Evolutionary conservation across 148 eudicot species (phyloP).

Genomic region (Euryodendron excelsum): DNA sequence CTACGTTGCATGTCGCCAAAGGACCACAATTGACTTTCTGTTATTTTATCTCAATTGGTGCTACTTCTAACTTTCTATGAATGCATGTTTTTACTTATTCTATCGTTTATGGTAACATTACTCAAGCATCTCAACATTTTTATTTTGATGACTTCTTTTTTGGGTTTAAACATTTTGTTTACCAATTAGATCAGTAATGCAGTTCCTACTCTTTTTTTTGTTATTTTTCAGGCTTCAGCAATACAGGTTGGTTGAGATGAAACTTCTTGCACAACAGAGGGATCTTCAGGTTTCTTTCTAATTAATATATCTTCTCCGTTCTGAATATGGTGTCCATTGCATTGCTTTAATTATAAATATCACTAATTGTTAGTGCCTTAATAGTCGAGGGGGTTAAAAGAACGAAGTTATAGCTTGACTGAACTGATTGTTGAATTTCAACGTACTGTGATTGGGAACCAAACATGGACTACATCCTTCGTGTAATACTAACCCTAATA

Average conservation of each 20-base stretch:
- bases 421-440: neutral
- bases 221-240: conserved; percentile 67
- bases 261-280: conserved; percentile 85
- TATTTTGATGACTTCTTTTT: no score
- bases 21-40: no score
- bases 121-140: no score
- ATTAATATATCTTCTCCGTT: neutral
- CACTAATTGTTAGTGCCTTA: neutral
- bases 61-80: no score
- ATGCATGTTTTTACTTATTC: no score
- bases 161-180: no score
- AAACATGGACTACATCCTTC: neutral
- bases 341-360: neutral
- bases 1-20: no score
- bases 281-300: conserved; percentile 69
- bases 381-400: neutral
- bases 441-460: neutral
- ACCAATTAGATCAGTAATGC: neutral
- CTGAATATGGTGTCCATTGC: neutral
- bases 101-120: no score
- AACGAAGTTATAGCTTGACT: neutral
- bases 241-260: conserved; percentile 77
- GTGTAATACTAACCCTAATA: neutral
- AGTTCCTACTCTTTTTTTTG: neutral
- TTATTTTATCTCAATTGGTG: no score